A percentile compares a stretch with the other conserved stretches of the same genome.
phyloP scores from a whole-genome alignment of 179 eudicot species.

The Dionaea muscipula region DNA sequence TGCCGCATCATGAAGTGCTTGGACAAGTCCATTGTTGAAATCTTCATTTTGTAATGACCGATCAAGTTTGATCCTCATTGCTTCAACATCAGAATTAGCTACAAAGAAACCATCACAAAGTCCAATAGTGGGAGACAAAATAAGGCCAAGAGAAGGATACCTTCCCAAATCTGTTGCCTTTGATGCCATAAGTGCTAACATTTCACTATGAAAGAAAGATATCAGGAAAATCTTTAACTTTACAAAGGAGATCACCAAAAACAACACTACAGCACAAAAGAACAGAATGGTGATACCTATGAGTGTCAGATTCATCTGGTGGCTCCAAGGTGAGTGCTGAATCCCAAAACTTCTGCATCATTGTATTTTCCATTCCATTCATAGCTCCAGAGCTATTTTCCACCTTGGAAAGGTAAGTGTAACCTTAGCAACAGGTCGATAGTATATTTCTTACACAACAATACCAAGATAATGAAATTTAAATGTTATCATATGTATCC shows the following conservation, averaged over 20 bases:
- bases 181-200: slow-evolving; percentile 45
- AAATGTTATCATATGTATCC: too few relatives aligned
- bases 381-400: slow-evolving; percentile 70
- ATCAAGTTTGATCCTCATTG: slow-evolving; percentile 48
- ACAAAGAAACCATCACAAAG: too few relatives aligned
- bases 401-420: slow-evolving; percentile 27
- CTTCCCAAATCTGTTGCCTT: slow-evolving; percentile 55
- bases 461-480: too few relatives aligned
- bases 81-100: too few relatives aligned
- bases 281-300: slow-evolving; percentile 39
- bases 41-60: slow-evolving; percentile 59
- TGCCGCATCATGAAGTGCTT: slow-evolving; percentile 76
- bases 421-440: background rate
- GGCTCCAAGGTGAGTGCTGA: slow-evolving; percentile 83
- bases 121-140: too few relatives aligned
- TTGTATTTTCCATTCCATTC: slow-evolving; percentile 70
- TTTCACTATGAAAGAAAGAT: slow-evolving; percentile 51
- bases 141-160: slow-evolving; percentile 78
- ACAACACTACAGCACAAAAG: background rate
- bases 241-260: slow-evolving; percentile 3
- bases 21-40: slow-evolving; percentile 66
- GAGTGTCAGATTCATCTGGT: slow-evolving; percentile 77
- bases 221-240: slow-evolving; percentile 1
- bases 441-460: too few relatives aligned
- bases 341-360: slow-evolving; percentile 99